Conservation (phyloP, 768 basidiomycete genomes). For the Boletus barrowsii region DNA sequence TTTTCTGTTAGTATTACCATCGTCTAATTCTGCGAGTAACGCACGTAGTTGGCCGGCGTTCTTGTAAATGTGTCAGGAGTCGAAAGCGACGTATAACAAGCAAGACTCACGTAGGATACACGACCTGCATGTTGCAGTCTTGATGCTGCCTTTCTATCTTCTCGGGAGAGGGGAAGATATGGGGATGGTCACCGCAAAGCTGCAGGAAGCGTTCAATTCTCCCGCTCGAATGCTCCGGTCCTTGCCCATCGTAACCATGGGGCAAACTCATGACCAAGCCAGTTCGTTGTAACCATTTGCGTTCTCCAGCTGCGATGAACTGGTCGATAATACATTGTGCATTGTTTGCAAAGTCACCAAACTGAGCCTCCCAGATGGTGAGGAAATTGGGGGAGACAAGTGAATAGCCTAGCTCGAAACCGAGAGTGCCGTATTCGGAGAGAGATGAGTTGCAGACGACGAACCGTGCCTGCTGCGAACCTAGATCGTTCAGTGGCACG, state of each 20-base stretch:
- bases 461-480: constrained; percentile 85
- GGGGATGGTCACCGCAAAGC: constrained; percentile 95
- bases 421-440: constrained; percentile 91
- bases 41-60: constrained; percentile 91
- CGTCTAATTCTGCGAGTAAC: neutral
- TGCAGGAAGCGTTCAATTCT: constrained; percentile 96
- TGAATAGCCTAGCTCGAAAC: constrained; percentile 98
- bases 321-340: constrained; percentile 99
- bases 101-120: constrained; percentile 82
- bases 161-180: constrained; percentile 81
- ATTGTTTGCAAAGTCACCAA: constrained; percentile 97
- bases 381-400: constrained; percentile 91
- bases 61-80: constrained; percentile 36
- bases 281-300: constrained; percentile 95
- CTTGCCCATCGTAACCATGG: constrained; percentile 98
- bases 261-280: constrained; percentile 87
- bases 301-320: constrained; percentile 95
- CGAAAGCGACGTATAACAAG: neutral
- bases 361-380: constrained; percentile 98
- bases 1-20: constrained; percentile 12
- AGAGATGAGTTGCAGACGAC: constrained; percentile 96
- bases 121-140: constrained; percentile 99
- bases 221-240: constrained; percentile 96
- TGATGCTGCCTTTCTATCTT: constrained; percentile 95
- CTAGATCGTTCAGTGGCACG: constrained; percentile 84